A percentile compares a stretch with the other conserved stretches of the same genome.
Conservation (phyloP, 2,329 filamentous ascomycete genomes). For the Lasiodiplodia gonubiensis region DNA sequence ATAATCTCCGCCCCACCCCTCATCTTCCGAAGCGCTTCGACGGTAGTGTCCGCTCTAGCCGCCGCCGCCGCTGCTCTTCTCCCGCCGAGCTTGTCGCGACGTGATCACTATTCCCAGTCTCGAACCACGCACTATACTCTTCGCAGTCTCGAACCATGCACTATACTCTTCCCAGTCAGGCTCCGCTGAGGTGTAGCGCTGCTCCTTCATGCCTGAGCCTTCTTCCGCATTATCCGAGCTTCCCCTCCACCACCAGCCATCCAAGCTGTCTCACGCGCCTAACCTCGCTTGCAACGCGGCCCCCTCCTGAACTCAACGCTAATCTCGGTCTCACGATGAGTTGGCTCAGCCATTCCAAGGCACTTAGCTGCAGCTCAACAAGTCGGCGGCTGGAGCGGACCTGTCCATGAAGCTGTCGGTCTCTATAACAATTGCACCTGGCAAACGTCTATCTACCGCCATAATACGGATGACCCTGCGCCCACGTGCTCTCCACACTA, state of each 20-base stretch:
- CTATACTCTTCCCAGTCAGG: background rate
- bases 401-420: background rate
- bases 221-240: background rate
- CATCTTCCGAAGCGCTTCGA: background rate
- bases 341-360: background rate
- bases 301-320: background rate
- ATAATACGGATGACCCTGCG: background rate
- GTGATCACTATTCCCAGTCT: background rate
- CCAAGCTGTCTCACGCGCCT: background rate
- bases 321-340: background rate
- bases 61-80: background rate
- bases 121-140: slow-evolving; percentile 2
- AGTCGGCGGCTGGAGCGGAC: background rate
- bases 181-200: background rate
- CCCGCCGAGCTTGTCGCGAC: background rate
- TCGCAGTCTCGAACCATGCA: background rate
- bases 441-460: no score
- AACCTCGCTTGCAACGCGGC: background rate
- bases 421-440: background rate
- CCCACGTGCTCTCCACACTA: background rate
- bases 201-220: background rate
- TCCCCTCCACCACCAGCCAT: background rate
- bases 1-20: slow-evolving; percentile 12
- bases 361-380: background rate
- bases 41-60: slow-evolving; percentile 16